phyloP scores from a whole-genome alignment of 2,329 filamentous ascomycete genomes.

The Epicoccum sorghinum region DNA sequence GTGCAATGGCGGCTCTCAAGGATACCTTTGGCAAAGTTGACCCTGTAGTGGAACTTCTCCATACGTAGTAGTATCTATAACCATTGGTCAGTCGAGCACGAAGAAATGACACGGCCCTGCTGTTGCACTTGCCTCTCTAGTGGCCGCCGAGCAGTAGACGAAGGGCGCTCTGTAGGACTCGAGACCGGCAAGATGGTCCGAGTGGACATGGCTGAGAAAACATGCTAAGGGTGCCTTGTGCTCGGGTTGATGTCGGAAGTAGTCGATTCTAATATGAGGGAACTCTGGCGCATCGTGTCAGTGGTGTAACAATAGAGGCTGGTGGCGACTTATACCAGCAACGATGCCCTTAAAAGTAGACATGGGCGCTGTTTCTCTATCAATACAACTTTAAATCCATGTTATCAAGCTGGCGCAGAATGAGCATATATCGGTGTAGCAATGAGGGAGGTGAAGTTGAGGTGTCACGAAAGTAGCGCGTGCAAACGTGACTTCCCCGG shows the following conservation, averaged over 20 bases:
- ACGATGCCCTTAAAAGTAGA: constrained; percentile 47
- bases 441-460: background rate
- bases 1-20: constrained; percentile 75
- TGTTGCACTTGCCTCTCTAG: constrained; percentile 65
- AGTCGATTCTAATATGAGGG: constrained; percentile 81
- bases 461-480: constrained; percentile 9
- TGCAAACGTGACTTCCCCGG: constrained; percentile 1
- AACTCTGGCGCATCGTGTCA: constrained; percentile 63
- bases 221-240: constrained; percentile 73
- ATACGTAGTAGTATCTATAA: constrained; percentile 72
- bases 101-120: background rate
- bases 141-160: constrained; percentile 88
- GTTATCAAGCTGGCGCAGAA: background rate
- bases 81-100: background rate
- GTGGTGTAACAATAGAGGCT: background rate
- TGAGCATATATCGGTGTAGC: background rate
- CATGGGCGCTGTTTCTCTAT: constrained; percentile 21
- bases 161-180: constrained; percentile 79
- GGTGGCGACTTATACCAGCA: constrained; percentile 19
- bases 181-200: constrained; percentile 83
- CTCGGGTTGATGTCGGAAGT: constrained; percentile 68
- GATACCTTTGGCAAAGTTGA: constrained; percentile 80
- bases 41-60: constrained; percentile 77
- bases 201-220: constrained; percentile 92
- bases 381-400: constrained; percentile 3